Evolutionary conservation across 1,284 basidiomycete species (phyloP).

Genomic region (Naganishia cerealis): DNA sequence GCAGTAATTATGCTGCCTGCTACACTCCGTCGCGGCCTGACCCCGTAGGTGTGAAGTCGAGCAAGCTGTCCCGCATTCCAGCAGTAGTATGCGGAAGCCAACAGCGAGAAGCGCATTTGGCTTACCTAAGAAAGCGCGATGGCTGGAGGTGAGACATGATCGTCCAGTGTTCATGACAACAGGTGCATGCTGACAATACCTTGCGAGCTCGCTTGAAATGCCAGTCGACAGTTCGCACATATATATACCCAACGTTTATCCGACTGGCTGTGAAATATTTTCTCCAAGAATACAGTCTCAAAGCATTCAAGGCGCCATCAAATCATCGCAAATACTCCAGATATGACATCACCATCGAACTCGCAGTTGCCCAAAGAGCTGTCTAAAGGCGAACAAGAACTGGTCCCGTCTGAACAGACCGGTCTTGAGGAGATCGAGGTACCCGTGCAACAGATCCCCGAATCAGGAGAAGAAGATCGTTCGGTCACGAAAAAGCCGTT

Average conservation of each 20-base stretch:
- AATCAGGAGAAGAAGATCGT: not conserved
- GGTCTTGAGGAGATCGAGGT: no score
- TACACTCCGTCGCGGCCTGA: not conserved
- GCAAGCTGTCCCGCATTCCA: not conserved
- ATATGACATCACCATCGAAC: not conserved
- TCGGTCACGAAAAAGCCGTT: constrained; percentile 20
- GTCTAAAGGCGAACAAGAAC: not conserved
- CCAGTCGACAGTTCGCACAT: no score
- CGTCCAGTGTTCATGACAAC: not conserved
- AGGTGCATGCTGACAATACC: not conserved
- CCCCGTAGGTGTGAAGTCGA: not conserved
- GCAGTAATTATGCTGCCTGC: no score
- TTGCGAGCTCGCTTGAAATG: no score
- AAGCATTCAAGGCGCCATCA: not conserved
- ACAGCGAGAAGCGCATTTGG: not conserved
- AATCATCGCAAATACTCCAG: not conserved
- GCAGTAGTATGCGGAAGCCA: constrained; percentile 4
- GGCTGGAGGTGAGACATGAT: constrained; percentile 17
- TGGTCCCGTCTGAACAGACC: not conserved
- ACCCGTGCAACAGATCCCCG: not conserved
- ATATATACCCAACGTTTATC: no score
- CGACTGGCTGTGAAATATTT: not conserved
- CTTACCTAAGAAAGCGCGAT: constrained; percentile 19
- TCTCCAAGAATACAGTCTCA: not conserved
- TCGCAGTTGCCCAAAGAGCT: not conserved